These are phyloP conservation scores for Fusarium fujikuroi DNA, from an alignment of 2,329 filamentous ascomycete species.

Conservation along the genomic window DNA sequence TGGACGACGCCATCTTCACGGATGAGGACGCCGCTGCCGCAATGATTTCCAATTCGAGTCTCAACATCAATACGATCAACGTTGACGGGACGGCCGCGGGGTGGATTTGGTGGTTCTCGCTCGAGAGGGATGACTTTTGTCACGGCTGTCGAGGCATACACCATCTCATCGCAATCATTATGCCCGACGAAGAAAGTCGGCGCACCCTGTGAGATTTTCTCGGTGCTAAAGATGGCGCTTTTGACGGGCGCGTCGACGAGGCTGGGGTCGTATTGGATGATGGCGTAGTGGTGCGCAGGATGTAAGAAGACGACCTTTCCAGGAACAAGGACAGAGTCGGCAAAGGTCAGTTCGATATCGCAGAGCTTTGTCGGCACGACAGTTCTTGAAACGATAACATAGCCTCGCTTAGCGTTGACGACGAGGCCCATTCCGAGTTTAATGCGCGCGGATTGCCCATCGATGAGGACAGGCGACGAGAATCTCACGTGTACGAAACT, in stretches of 20 bases:
- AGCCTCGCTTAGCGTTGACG: constrained; percentile 92
- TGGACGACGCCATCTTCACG: constrained; percentile 91
- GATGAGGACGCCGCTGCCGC: constrained; percentile 91
- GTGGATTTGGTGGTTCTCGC: constrained; percentile 93
- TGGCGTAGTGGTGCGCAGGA: constrained; percentile 94
- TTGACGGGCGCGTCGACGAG: constrained; percentile 92
- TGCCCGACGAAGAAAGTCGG: constrained; percentile 97
- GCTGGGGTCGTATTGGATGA: constrained; percentile 92
- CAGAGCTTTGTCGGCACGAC: constrained; percentile 96
- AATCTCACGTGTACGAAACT: constrained; percentile 95
- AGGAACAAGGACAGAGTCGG: constrained; percentile 94
- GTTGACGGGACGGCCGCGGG: constrained; percentile 92
- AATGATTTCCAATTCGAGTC: constrained; percentile 88
- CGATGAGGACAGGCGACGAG: constrained; percentile 92
- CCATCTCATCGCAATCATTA: constrained; percentile 92
- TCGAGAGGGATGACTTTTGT: constrained; percentile 94
- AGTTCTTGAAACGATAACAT: constrained; percentile 92
- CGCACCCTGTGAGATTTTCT: constrained; percentile 89
- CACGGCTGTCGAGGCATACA: constrained; percentile 92
- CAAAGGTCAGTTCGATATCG: constrained; percentile 94
- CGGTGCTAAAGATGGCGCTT: constrained; percentile 82
- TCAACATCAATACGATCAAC: constrained; percentile 97
- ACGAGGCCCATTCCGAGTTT: constrained; percentile 96
- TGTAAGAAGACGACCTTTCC: constrained; percentile 96
- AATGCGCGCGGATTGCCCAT: constrained; percentile 70